These are phyloP conservation scores for Durio zibethinus DNA, from an alignment of 345 rosid species.

Conservation along the genomic window DNA sequence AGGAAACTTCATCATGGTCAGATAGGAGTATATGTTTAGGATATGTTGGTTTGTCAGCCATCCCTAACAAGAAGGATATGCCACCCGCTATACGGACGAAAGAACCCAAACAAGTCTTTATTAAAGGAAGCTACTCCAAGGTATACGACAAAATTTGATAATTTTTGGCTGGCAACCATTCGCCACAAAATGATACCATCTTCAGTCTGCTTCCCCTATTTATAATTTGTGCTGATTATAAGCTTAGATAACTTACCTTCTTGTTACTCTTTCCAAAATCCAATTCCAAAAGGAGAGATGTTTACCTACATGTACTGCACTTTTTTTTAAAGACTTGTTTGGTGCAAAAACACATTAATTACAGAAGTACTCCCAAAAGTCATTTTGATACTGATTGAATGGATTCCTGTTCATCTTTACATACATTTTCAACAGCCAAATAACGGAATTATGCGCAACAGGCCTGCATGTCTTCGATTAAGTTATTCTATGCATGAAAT, in stretches of 20 bases:
- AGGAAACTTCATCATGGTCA: slow-evolving; percentile 7
- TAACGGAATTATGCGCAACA: not conserved
- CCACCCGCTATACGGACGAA: not conserved
- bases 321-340: not conserved
- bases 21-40: not conserved
- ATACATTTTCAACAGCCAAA: not conserved
- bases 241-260: not conserved
- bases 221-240: not conserved
- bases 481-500: not conserved
- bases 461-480: not conserved
- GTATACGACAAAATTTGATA: not conserved
- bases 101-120: slow-evolving; percentile 4
- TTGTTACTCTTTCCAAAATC: not conserved
- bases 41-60: not conserved
- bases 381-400: not conserved
- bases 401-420: not conserved
- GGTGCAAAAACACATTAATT: not conserved
- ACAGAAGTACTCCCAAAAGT: not conserved
- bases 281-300: not conserved
- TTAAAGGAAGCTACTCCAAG: not conserved
- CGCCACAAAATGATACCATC: not conserved
- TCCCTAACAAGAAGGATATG: not conserved
- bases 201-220: no score
- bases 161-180: not conserved
- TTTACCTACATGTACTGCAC: not conserved